Base-by-base conservation (phyloP, 495 filamentous ascomycete genomes). In the Haplographium delicatum region DNA sequence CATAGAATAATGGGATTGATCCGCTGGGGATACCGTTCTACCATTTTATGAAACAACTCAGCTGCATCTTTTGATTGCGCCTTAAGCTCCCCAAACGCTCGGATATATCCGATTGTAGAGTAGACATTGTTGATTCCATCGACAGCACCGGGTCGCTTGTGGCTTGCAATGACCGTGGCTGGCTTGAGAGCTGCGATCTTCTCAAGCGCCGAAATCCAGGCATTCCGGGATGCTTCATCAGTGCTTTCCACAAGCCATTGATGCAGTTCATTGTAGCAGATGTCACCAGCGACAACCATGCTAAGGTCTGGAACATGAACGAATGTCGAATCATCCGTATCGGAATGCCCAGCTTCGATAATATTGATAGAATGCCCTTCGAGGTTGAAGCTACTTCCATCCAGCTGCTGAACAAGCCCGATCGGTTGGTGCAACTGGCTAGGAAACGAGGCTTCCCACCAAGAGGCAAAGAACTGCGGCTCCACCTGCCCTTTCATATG, bases 181-280 rank as follows among this genome's bases (percentile, higher is more conserved):
- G 68, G 67, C 0, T 60, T 22, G 9, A 62, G 52, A 13, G 62
- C 47, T 13, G 54, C 61, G 5, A 70, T 51, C 31, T 60, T 64
- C 19, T 68, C 61, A 15, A 72, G 41, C 0, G 65, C 56, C 1
- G 39, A 35, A 15, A 68, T 43, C 68, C 68, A 71, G 9, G 62
- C 59, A 22, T 57, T 45, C 4, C 61, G 50, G 40, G 63, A 57
- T 2, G 40, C 34, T 4, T 53, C 27, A 0, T 54, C 58, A 1
- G 50, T 52, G 0, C 59, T 55, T 39, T 73, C 66, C 1, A 51
- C 59, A n/a, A 72, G 51, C 28, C 57, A 64, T 50, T 65, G 61
- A 45, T 69, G 64, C 3, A 61, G 58, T 5, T 64, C 40, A 7
- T 63, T 64, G 28, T 72, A 72, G 54, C 45, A 31, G 44, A 62